Conservation (phyloP, 169 alveolate genomes). For the Plasmodium relictum region DNA sequence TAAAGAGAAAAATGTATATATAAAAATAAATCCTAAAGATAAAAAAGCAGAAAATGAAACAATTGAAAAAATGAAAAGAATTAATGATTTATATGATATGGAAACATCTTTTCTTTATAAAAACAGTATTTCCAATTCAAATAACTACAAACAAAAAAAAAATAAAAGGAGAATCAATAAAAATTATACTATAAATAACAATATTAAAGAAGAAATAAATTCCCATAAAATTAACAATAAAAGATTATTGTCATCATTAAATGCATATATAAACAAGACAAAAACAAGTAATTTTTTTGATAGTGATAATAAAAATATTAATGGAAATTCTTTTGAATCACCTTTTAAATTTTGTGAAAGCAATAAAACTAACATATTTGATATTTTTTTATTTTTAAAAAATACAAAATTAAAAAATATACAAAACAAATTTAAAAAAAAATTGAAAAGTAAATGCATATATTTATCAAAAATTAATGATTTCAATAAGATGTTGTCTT, state of each 20-base stretch:
- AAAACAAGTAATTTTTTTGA: background rate
- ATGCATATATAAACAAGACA: background rate
- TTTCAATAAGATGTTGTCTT: constrained; percentile 9
- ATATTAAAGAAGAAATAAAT: background rate
- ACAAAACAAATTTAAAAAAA: constrained; percentile 30
- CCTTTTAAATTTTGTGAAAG: constrained; percentile 25
- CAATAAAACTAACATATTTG: constrained; percentile 14
- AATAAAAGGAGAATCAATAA: background rate
- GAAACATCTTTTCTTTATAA: no score
- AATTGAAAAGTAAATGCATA: constrained; percentile 19
- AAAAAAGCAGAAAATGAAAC: no score
- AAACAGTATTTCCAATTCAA: no score
- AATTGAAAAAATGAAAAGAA: no score
- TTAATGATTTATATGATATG: no score
- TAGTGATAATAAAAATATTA: background rate
- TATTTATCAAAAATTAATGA: constrained; percentile 54
- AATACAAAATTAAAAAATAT: constrained; percentile 18
- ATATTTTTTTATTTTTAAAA: constrained; percentile 47
- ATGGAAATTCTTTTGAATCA: constrained; percentile 1
- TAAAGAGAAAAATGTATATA: background rate
- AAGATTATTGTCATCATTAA: background rate
- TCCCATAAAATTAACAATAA: background rate
- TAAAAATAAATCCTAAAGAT: no score
- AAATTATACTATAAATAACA: background rate
- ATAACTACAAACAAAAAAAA: background rate